Base-by-base conservation (phyloP, 2,329 filamentous ascomycete species). In the Fusarium zealandicum region DNA sequence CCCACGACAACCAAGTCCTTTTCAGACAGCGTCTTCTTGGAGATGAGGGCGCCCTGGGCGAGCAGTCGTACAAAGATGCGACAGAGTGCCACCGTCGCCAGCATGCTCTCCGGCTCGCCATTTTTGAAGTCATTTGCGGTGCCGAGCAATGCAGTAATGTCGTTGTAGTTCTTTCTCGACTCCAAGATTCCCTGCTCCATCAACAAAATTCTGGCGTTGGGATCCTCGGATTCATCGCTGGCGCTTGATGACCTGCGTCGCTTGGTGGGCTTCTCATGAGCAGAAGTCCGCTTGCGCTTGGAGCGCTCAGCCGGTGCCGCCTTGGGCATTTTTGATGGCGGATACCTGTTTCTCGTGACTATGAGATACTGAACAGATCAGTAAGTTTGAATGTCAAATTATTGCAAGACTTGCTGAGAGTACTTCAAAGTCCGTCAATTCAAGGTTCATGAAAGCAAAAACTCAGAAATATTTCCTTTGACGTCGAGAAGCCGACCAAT, bases 141-240 rank as follows among this genome's bases (percentile, higher is more conserved):
- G 35, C 81, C 81, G 38, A 96, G 78, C 31, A 98, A 76, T 10
- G 82, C 84, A 7, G 85, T 82, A 68, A 98, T 93, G 70, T 96
- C 92, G 79, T 96, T 96, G 80, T 96, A 96, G 75, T 96, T 85
- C 73, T 92, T 91, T 69, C 87, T 90, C 42, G 92, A 96, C 73
- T 95, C 88, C 57, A 92, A 76, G 49, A 98, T 92, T 51, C 90
- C 88, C 59, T 85, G 81, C 76, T 97, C 93, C 48, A 97, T 82
- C 47, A 85, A 76, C 35, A 93, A 76, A 54, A 96, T 90, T 59
- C 85, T 82, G 50, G 83, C 80, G 70, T 88, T 83, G 38, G 78
- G 72, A 69, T 86, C 82, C 57, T 82, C 76, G 35, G 73, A 71
- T 45, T 80, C 78, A 58, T 78, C 76, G 58, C 79, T 76, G 66